phyloP scores from a whole-genome alignment of 345 rosid genomes.

The Gossypium longicalyx region DNA sequence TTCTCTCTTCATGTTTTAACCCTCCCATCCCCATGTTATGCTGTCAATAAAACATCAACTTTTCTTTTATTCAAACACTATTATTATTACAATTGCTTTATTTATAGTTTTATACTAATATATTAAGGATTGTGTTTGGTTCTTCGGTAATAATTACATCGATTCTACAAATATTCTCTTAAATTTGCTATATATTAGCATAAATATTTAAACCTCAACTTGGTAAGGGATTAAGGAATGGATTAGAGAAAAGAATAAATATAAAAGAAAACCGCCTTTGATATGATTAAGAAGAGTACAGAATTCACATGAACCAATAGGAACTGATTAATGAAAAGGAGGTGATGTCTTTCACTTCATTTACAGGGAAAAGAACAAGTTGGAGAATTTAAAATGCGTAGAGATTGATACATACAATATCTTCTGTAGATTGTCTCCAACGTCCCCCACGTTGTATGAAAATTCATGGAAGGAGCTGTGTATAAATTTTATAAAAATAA shows the following conservation, averaged over 20 bases:
- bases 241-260: background rate
- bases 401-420: background rate
- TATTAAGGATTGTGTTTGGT: no score
- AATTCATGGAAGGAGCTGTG: slow-evolving; percentile 21
- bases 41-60: no score
- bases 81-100: no score
- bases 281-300: slow-evolving; percentile 3
- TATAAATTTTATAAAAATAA: no score
- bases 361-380: no score
- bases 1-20: no score
- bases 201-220: background rate
- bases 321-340: no score
- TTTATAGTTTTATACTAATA: no score
- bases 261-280: background rate
- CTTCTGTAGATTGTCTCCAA: slow-evolving; percentile 22
- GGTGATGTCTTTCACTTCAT: no score
- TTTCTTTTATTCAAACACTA: no score
- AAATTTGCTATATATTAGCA: background rate
- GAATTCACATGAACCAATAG: slow-evolving; percentile 13
- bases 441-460: slow-evolving; percentile 13
- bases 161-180: background rate
- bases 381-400: background rate
- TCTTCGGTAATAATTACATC: no score
- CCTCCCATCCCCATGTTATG: no score
- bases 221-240: background rate